A percentile compares a stretch with the other conserved stretches of the same genome.
Conservation (phyloP, 805 yeast species). For the Alloascoidea hylecoeti region DNA sequence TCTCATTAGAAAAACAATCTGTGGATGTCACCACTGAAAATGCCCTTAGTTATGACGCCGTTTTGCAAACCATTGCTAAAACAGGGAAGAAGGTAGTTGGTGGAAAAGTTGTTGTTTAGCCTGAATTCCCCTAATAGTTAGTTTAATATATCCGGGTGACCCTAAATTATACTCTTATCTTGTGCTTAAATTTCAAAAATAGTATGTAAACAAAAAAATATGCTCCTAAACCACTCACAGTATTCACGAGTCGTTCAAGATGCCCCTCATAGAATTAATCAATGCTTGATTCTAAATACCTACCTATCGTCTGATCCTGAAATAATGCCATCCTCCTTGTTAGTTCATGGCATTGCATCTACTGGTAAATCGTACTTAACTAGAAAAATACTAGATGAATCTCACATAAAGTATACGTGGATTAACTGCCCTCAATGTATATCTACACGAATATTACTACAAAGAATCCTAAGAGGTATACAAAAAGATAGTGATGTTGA, state of each 20-base stretch:
- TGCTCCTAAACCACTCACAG: background rate
- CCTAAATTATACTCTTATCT: too few species aligned
- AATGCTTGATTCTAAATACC: conserved; percentile 19
- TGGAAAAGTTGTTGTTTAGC: conserved; percentile 41
- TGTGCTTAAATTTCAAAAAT: too few species aligned
- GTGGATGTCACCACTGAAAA: conserved; percentile 60
- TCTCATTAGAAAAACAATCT: conserved; percentile 67
- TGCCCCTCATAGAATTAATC: conserved; percentile 15
- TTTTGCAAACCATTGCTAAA: conserved; percentile 69
- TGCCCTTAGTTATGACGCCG: conserved; percentile 54
- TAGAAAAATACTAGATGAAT: conserved; percentile 15
- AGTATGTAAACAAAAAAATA: too few species aligned
- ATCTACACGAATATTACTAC: conserved; percentile 30
- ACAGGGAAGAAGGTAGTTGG: conserved; percentile 76
- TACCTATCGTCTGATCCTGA: conserved; percentile 15
- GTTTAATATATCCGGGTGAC: too few species aligned
- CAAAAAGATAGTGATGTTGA: conserved; percentile 21
- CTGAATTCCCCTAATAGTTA: too few species aligned
- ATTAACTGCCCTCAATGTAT: conserved; percentile 34
- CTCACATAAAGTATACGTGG: conserved; percentile 18
- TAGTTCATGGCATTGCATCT: conserved; percentile 33
- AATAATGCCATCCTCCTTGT: conserved; percentile 20
- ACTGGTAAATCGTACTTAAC: conserved; percentile 32
- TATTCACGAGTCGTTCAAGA: background rate
- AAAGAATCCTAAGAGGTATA: conserved; percentile 26